Evolutionary conservation across 352 stramenopile species (phyloP), one percentile per base, ranked within the genome.

Genomic region (Phytopythium ostracodes): DNA sequence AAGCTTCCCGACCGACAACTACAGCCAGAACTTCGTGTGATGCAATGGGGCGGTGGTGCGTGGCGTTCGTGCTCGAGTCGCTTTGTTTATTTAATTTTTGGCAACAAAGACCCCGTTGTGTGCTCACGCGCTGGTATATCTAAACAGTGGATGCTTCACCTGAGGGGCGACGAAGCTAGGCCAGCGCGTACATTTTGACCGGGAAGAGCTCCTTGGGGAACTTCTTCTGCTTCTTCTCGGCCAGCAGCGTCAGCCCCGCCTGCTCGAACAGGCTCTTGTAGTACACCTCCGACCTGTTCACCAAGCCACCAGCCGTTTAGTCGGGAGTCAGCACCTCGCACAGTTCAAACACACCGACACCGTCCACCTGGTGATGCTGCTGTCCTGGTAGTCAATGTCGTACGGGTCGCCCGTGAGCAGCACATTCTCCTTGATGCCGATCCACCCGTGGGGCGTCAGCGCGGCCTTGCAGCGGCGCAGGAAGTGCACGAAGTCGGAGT

Each of bases 191-290:
- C 87, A 98, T 98, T 67, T 93, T 93, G 20, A 99, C 96, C 20
- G 96, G 93, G 59, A 96, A 98, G 50, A 99, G 89, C 63, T 98
- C 92, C 59, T 91, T 71, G 7, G 96, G 96, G 68, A 99, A 99
- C 66, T 97, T 81, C 24, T 90, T 70, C 70, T 99, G 94, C 50
- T 73, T 79, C 62, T 82, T 60, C 60, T 95, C 83, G 10, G 75
- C 71, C 9, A 98, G 69, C 24, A 99, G 58, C 46, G 72, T 79
- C 40, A 98, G 79, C 12, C 89, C 91, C 20, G 94, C 92, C 70
- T 98, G 79, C 33, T 94, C 72, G 66, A 98, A 98, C 17, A 99
- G 78, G 56, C 83, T 93, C 53, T 94, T 83, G 68, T 97, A 97
- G 71, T 98, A 92, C 47, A 87, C 79, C 14, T 78, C 75, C 8